These are phyloP conservation scores for Catenaria anguillulae DNA, from an alignment of 371 early-diverging fungal species.

Conservation along the genomic window DNA sequence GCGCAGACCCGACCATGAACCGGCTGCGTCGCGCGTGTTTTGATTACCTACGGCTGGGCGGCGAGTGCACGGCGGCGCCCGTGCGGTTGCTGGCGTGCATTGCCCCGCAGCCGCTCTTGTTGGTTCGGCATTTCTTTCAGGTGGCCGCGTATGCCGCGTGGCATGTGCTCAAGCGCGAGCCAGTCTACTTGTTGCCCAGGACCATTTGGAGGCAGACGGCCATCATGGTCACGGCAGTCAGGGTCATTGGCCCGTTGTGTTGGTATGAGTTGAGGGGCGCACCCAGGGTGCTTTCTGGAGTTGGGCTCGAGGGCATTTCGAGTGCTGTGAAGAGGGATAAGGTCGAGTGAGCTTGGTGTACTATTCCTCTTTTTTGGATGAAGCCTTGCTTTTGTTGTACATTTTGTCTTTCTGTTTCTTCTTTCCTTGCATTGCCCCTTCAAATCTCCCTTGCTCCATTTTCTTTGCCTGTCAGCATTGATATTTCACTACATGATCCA, in stretches of 20 bases:
- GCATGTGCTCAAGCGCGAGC: constrained; percentile 12
- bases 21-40: constrained; percentile 73
- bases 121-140: constrained; percentile 65
- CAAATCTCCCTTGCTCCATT: too few species aligned
- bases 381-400: too few species aligned
- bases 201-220: neutral
- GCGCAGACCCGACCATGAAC: constrained; percentile 19
- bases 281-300: neutral
- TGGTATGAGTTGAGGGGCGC: constrained; percentile 8
- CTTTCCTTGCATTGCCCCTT: too few species aligned
- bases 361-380: too few species aligned
- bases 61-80: constrained; percentile 59
- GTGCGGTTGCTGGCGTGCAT: constrained; percentile 68
- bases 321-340: too few species aligned
- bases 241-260: constrained; percentile 9
- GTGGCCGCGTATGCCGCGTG: constrained; percentile 50
- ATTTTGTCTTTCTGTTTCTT: too few species aligned
- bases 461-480: too few species aligned
- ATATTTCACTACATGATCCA: too few species aligned
- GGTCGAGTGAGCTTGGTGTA: too few species aligned
- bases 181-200: constrained; percentile 15
- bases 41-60: constrained; percentile 70
- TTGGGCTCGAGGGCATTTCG: too few species aligned
- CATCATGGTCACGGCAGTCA: constrained; percentile 2
- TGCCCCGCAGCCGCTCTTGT: constrained; percentile 41